Percentiles rank a stretch among this genome's conserved stretches.
Conservation (phyloP, 306 rosid species). For the Leucaena leucocephala region DNA sequence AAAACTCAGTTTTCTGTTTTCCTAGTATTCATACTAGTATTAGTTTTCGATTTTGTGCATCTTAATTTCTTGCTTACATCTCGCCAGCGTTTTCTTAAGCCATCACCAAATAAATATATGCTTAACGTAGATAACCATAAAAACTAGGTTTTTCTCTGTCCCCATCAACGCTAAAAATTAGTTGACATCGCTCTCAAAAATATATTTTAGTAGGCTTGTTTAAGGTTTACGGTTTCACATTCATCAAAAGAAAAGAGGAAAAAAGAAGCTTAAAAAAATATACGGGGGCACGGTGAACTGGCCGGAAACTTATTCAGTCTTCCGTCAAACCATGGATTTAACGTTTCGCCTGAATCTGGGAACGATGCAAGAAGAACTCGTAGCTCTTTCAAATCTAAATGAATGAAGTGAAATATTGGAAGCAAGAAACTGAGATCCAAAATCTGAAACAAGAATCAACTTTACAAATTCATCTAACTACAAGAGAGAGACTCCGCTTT, state of each 20-base stretch:
- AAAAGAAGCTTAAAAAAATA: background rate
- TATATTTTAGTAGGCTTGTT: background rate
- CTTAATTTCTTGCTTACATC: background rate
- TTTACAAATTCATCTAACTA: slow-evolving; percentile 16
- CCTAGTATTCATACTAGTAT: background rate
- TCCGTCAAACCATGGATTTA: background rate
- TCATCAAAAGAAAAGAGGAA: background rate
- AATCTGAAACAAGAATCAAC: background rate
- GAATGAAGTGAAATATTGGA: background rate
- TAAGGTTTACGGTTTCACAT: background rate
- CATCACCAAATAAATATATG: background rate
- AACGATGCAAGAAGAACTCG: background rate
- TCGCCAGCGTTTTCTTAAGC: background rate
- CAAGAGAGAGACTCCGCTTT: background rate
- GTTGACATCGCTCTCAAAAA: background rate
- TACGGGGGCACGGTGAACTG: background rate
- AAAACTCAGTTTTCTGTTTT: no score
- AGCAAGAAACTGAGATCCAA: background rate
- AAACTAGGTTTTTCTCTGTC: background rate
- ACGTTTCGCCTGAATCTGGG: background rate
- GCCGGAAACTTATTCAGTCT: background rate
- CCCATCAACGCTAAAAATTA: background rate
- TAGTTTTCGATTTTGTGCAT: background rate
- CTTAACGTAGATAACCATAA: background rate
- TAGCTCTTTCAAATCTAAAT: background rate